These are phyloP conservation scores for Penicillium sp. DNA, from an alignment of 2,329 filamentous ascomycete genomes.

Conservation along the genomic window DNA sequence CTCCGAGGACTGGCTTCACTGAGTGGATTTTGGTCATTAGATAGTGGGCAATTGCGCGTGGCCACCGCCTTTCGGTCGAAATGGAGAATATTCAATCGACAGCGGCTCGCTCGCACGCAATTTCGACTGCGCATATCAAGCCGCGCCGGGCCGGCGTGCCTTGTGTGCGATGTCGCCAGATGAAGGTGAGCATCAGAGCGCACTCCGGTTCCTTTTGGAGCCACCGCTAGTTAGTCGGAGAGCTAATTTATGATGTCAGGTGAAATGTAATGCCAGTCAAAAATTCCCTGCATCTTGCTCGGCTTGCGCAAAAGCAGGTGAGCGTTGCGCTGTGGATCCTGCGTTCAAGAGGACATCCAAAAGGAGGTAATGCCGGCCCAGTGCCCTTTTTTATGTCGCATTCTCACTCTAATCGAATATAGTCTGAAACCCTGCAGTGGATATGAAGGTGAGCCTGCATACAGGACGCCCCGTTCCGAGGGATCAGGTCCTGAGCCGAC, in stretches of 20 bases:
- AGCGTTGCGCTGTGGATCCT: constrained; percentile 6
- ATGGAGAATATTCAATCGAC: constrained; percentile 6
- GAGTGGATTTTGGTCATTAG: too few species aligned
- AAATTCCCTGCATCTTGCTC: constrained; percentile 6
- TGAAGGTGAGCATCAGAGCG: too few species aligned
- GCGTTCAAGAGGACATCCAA: constrained; percentile 3
- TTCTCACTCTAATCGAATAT: neutral
- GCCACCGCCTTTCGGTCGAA: neutral
- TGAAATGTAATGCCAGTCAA: constrained; percentile 8
- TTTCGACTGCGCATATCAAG: constrained; percentile 1
- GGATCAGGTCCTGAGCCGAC: neutral
- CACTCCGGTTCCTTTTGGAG: neutral
- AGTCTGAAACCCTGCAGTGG: neutral
- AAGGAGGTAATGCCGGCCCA: neutral
- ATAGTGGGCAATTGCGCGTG: too few species aligned
- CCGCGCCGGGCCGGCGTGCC: constrained; percentile 5
- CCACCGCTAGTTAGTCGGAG: neutral
- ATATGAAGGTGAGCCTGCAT: neutral
- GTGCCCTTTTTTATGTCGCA: too few species aligned
- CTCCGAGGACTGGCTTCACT: too few species aligned
- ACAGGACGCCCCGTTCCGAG: neutral
- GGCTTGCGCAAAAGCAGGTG: constrained; percentile 1
- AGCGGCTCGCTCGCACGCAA: constrained; percentile 2
- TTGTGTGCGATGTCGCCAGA: constrained; percentile 7
- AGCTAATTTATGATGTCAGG: constrained; percentile 1